A percentile compares a stretch with the other conserved stretches of the same genome.
Evolutionary conservation across 345 rosid genomes (phyloP).

Genomic region (thale cress (Arabidopsis thaliana)): DNA sequence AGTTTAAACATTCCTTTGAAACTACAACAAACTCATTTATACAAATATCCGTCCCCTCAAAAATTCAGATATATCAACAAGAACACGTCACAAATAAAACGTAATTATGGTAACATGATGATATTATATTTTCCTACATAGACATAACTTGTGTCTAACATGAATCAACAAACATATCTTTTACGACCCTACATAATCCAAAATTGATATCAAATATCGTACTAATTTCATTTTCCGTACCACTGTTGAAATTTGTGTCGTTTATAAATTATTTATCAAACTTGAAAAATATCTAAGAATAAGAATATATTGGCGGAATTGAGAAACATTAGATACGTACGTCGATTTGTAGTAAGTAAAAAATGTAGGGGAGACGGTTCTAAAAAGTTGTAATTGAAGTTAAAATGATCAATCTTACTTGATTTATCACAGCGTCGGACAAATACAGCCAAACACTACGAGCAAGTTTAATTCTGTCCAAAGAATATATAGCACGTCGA

Average conservation of each 20-base stretch:
- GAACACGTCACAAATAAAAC: conserved; percentile 12
- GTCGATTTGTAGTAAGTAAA: conserved; percentile 13
- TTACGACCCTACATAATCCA: neutral
- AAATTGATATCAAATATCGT: neutral
- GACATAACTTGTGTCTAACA: conserved; percentile 1
- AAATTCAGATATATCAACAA: conserved; percentile 15
- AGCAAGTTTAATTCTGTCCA: neutral
- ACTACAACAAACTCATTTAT: neutral
- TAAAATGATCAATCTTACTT: neutral
- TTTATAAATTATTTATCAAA: neutral
- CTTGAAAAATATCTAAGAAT: neutral
- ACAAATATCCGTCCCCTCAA: neutral
- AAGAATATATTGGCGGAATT: neutral
- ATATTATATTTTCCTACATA: conserved; percentile 12
- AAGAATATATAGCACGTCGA: neutral
- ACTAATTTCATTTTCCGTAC: neutral
- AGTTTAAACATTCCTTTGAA: neutral
- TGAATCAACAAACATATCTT: conserved; percentile 6
- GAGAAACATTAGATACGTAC: neutral
- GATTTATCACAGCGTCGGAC: neutral
- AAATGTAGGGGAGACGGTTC: neutral
- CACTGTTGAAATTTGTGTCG: neutral
- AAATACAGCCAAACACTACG: neutral
- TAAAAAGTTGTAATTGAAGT: neutral
- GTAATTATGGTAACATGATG: neutral